phyloP scores from a whole-genome alignment of 2,329 filamentous ascomycete genomes.

The Aspergillus puulaauensis region DNA sequence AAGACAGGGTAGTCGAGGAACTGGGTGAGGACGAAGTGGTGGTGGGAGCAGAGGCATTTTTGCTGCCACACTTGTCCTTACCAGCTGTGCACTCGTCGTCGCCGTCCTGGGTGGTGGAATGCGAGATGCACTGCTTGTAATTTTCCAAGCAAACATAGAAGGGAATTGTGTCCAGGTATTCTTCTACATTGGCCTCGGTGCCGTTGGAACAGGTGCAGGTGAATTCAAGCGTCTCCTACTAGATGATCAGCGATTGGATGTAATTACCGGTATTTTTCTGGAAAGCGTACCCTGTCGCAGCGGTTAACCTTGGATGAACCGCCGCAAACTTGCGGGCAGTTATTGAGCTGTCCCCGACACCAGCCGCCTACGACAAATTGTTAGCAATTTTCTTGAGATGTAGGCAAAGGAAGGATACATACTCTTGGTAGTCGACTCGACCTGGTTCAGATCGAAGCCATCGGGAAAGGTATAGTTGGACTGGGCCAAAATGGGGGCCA shows the following conservation, averaged over 20 bases:
- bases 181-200: constrained; percentile 53
- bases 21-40: constrained; percentile 27
- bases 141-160: constrained; percentile 59
- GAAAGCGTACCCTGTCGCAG: constrained; percentile 56
- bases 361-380: constrained; percentile 45
- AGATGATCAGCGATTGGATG: not conserved
- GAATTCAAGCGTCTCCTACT: constrained; percentile 52
- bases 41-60: constrained; percentile 41
- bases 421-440: constrained; percentile 7
- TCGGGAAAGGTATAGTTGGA: constrained; percentile 13
- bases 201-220: constrained; percentile 59
- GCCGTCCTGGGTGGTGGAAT: constrained; percentile 42
- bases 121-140: constrained; percentile 49
- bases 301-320: constrained; percentile 50
- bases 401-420: not conserved
- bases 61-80: constrained; percentile 52
- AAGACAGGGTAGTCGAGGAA: constrained; percentile 28
- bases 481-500: constrained; percentile 9
- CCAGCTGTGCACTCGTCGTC: constrained; percentile 48
- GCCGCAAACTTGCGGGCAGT: constrained; percentile 61
- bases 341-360: constrained; percentile 60
- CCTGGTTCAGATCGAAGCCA: constrained; percentile 8
- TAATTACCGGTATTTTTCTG: not conserved
- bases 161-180: constrained; percentile 60
- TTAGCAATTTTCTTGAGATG: not conserved